phyloP scores from a whole-genome alignment of 2,329 filamentous ascomycete species.

The Aspergillus sp. region DNA sequence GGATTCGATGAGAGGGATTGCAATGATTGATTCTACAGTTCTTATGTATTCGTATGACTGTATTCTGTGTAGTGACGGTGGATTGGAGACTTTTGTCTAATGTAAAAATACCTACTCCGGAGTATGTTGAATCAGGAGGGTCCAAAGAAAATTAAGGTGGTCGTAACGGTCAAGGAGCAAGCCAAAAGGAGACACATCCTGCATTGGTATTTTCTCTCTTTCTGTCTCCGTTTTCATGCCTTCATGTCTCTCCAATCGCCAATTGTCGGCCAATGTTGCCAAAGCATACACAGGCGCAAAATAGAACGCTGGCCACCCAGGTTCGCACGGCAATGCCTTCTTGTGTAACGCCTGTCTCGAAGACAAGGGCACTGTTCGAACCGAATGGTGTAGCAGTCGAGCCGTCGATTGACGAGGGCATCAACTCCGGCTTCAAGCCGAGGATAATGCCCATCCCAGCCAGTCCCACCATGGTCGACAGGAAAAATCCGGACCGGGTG shows the following conservation, averaged over 20 bases:
- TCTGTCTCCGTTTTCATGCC: too few species aligned
- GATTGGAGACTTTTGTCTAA: background rate
- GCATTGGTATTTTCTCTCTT: too few species aligned
- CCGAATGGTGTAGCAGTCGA: slow-evolving; percentile 16
- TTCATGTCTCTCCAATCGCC: slow-evolving; percentile 41
- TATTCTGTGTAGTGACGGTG: background rate
- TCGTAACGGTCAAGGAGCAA: too few species aligned
- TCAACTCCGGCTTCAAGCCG: slow-evolving; percentile 65
- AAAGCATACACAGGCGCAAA: slow-evolving; percentile 92
- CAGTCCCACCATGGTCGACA: slow-evolving; percentile 66
- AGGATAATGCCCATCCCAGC: slow-evolving; percentile 66
- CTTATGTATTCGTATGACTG: slow-evolving; percentile 4
- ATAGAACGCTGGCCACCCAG: slow-evolving; percentile 89
- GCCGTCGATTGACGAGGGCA: slow-evolving; percentile 55
- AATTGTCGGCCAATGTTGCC: slow-evolving; percentile 85
- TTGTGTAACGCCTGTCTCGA: slow-evolving; percentile 35
- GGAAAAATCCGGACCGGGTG: slow-evolving; percentile 71
- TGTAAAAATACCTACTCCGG: too few species aligned
- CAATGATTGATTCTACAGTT: slow-evolving; percentile 52
- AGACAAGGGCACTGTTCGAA: slow-evolving; percentile 22
- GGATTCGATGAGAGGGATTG: slow-evolving; percentile 44
- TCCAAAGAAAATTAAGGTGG: too few species aligned
- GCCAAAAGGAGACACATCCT: too few species aligned
- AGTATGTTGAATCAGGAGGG: too few species aligned
- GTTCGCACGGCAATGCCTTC: slow-evolving; percentile 58